Conservation (phyloP, 2,329 filamentous ascomycete genomes). For the Alternaria tenuissima region DNA sequence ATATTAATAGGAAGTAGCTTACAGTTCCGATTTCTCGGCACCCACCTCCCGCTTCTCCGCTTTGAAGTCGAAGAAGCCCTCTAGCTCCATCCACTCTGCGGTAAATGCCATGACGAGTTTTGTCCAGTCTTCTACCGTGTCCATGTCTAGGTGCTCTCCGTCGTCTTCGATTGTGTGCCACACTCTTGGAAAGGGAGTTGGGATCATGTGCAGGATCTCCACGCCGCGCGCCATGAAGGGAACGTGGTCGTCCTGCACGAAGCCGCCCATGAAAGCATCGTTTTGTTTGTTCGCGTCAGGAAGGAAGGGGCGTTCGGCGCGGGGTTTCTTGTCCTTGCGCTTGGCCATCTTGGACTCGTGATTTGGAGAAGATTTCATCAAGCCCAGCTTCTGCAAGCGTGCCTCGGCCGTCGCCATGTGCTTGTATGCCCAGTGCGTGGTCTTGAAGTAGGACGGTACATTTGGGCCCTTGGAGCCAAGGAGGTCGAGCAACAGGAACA, state of each 20-base stretch:
- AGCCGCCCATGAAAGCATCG: slow-evolving; percentile 60
- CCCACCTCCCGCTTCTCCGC: slow-evolving; percentile 24
- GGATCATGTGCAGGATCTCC: slow-evolving; percentile 91
- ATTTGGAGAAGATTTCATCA: slow-evolving; percentile 70
- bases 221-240: slow-evolving; percentile 91
- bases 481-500: slow-evolving; percentile 90
- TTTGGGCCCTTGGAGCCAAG: slow-evolving; percentile 74
- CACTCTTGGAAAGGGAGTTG: slow-evolving; percentile 78
- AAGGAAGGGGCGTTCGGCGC: slow-evolving; percentile 65
- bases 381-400: slow-evolving; percentile 72
- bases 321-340: slow-evolving; percentile 40
- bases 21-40: slow-evolving; percentile 47
- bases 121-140: slow-evolving; percentile 88
- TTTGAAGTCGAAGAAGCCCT: slow-evolving; percentile 45
- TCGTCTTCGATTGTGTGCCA: slow-evolving; percentile 92
- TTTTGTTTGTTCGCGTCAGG: slow-evolving; percentile 61
- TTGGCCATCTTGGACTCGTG: slow-evolving; percentile 54
- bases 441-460: slow-evolving; percentile 87
- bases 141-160: slow-evolving; percentile 81
- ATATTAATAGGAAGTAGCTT: slow-evolving; percentile 34
- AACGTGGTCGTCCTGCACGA: slow-evolving; percentile 88
- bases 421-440: slow-evolving; percentile 93
- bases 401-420: slow-evolving; percentile 77
- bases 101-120: slow-evolving; percentile 84
- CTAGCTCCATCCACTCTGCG: slow-evolving; percentile 87